Percentiles rank a stretch among this genome's conserved stretches.
phyloP scores from a whole-genome alignment of 495 filamentous ascomycete species.

The Aspergillus kassunensis region DNA sequence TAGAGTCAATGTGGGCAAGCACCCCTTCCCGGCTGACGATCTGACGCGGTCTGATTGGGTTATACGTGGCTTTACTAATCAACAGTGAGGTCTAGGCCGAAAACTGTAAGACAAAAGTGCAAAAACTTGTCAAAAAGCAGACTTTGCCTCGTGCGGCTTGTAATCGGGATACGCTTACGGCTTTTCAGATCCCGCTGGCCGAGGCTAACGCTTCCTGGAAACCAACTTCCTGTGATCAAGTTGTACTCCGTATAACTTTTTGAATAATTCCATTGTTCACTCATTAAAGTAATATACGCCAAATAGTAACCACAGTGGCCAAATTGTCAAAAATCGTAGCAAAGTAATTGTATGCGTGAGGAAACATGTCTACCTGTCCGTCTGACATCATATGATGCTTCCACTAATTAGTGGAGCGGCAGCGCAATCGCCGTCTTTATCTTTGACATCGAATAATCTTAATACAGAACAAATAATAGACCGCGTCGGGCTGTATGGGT shows the following conservation, averaged over 20 bases:
- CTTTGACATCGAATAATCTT: constrained; percentile 7
- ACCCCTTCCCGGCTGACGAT: constrained; percentile 7
- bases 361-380: constrained; percentile 11
- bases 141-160: background rate
- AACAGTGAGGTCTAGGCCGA: background rate
- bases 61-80: no score
- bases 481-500: constrained; percentile 7
- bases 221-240: background rate
- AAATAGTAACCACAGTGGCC: background rate
- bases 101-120: no score
- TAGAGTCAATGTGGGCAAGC: background rate
- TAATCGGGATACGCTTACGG: background rate
- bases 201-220: constrained; percentile 11
- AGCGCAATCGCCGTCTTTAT: background rate
- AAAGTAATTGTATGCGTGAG: constrained; percentile 1
- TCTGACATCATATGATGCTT: constrained; percentile 11
- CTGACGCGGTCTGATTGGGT: background rate
- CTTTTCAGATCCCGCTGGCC: constrained; percentile 7
- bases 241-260: no score
- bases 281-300: background rate
- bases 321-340: background rate
- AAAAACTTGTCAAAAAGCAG: no score
- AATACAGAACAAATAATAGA: constrained; percentile 10
- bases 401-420: background rate
- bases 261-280: no score